phyloP scores from a whole-genome alignment of 2,329 filamentous ascomycete species.

The Fusarium armeniacum region DNA sequence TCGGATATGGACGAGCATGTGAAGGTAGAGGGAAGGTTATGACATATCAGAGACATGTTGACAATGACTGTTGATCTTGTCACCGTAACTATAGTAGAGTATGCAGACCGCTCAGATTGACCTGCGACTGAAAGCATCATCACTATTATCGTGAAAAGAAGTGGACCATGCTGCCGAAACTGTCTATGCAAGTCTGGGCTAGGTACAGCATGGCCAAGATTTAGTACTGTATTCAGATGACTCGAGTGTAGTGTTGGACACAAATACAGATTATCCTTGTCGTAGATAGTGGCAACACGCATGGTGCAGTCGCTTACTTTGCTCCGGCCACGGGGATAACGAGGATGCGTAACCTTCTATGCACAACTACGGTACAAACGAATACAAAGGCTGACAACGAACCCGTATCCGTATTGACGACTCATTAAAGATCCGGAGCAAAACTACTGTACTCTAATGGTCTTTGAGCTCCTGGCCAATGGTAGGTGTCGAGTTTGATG shows the following conservation, averaged over 20 bases:
- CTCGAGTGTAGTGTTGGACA: conserved; percentile 11
- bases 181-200: conserved; percentile 4
- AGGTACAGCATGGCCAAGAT: neutral
- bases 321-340: conserved; percentile 8
- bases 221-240: conserved; percentile 22
- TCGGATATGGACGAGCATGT: neutral
- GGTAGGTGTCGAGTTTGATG: conserved; percentile 15
- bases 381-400: conserved; percentile 14
- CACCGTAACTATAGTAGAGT: neutral
- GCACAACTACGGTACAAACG: neutral
- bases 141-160: neutral
- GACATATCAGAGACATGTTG: neutral
- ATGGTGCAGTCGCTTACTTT: conserved; percentile 31
- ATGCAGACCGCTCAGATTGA: neutral
- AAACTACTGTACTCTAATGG: neutral
- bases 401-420: conserved; percentile 27
- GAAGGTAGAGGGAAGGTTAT: conserved; percentile 1
- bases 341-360: conserved; percentile 8
- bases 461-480: conserved; percentile 26
- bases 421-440: conserved; percentile 17
- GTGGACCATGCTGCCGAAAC: neutral
- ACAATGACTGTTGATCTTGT: neutral
- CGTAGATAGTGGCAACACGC: conserved; percentile 34
- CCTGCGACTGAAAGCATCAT: neutral
- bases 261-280: conserved; percentile 20